Evolutionary conservation across 2,329 filamentous ascomycete genomes (phyloP), one percentile per base, ranked within the genome.

Genomic region (Clonostachys byssicola): DNA sequence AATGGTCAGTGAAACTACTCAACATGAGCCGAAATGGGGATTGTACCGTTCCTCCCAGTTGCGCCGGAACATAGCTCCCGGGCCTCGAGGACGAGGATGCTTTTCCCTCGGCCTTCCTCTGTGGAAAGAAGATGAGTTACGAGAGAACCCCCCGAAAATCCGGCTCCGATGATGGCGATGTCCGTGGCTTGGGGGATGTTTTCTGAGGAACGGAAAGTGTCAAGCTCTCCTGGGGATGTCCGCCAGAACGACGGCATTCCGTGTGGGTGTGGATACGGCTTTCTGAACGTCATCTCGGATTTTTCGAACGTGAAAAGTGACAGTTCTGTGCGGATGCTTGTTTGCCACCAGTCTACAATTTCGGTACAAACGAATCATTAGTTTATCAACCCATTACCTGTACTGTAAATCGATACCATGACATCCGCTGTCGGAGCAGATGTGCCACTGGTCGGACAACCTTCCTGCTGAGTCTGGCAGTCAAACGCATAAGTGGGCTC

Each of bases 21-120:
- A 30, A 14, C 8, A 9, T 43, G 14, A n/a, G 14, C 12, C 38
- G 54, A 51, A 30, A 48, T 47, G 35, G 5, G 13, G 20, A 34
- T 40, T 34, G 14, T 13, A 23, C 45, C 65, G 40, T 68, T 68
- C 34, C 65, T 56, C 2, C 65, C 67, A 2, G 66, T 68, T 1
- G 66, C 65, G 1, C 66, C 66, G 1, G 64, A 68, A 46, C 65
- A 70, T 2, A 62, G 52, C 33, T 64, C 47, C 1, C 66, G 54
- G 2, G 65, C 62, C 44, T 69, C 67, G 2, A 70, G 52, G 12
- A 68, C 49, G 0, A 60, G 52, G 12, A 69, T 60, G 8, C 23
- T 39, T 9, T 39, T 39, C 23, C 30, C 23, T 23, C 14, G 14
- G 14, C 42, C 23, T 12, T 42, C 13, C 23, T 45, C 42, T 30